Evolutionary conservation across 1,284 basidiomycete genomes (phyloP), one percentile per base, ranked within the genome.

Genomic region (Sporisorium graminicola): DNA sequence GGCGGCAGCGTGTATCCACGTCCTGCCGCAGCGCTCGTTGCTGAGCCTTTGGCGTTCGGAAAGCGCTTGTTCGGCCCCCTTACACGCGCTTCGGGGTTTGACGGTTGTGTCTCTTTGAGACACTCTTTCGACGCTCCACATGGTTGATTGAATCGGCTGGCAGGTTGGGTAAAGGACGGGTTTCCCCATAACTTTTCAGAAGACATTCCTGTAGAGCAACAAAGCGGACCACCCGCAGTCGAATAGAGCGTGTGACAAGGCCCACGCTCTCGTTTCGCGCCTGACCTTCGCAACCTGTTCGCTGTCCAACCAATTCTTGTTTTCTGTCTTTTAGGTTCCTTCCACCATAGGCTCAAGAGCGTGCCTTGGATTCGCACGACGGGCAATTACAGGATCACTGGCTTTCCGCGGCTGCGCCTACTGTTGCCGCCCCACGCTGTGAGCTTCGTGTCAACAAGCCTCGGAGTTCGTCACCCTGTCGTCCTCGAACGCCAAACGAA

Each of bases 141-240:
- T 49, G 60, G 60, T 35, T 13, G 33, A 14, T 35, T 35, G 33
- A 14, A 8, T 35, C 29, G 33, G 33, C 37, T 49, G 47, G 26
- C 27, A 14, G 12, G 20, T 35, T 51, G 16, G 5, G 4, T 9
- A n/a, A 12, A 13, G 50, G 20, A 33, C 47, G 47, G 47, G 47
- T 51, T 63, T 63, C 53, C 60, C 60, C 60, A 42, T 63, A 26
- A 10, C 60, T 51, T 63, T 63, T 63, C 60, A 56, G 60, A 20
- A 27, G 53, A 44, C 40, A 49, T 49, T 29, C 44, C 35, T 13
- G 35, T 35, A 3, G 35, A 4, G 31, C 13, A 5, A 12, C 22
- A 20, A 14, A n/a, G 42, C 42, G 7, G 42, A 43, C 42, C 3
- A 31, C 29, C 3, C 33, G n/a, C 37, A n/a, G 18, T n/a, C 16